Conservation (phyloP, 257 asterid genomes). For the Galeopsis tetrahit region DNA sequence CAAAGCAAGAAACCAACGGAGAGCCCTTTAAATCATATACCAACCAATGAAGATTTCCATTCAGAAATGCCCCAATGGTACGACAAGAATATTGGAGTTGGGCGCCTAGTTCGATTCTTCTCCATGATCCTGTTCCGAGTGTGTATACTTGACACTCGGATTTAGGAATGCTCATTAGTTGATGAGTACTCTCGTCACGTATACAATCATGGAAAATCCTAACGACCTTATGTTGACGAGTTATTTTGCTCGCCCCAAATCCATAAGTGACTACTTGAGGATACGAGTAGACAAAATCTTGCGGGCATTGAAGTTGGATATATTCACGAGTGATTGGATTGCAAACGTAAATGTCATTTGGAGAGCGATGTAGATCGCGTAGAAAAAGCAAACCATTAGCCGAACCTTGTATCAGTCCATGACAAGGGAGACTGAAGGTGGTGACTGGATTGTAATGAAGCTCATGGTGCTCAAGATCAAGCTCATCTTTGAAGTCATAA, state of each 20-base stretch:
- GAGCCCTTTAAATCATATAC: slow-evolving; percentile 25
- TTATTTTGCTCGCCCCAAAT: slow-evolving; percentile 43
- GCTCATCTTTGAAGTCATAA: slow-evolving; percentile 31
- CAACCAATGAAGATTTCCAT: slow-evolving; percentile 57
- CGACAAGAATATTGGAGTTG: background rate
- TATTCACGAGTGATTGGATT: slow-evolving; percentile 49
- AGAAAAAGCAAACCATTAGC: slow-evolving; percentile 39
- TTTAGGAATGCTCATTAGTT: slow-evolving; percentile 1
- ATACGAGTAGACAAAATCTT: background rate
- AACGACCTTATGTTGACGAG: slow-evolving; percentile 39
- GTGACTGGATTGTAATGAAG: slow-evolving; percentile 26
- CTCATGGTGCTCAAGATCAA: slow-evolving; percentile 26
- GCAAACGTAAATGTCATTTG: slow-evolving; percentile 32
- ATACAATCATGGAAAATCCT: slow-evolving; percentile 25
- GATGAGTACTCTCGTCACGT: background rate
- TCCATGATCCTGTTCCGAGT: slow-evolving; percentile 51
- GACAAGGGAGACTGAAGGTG: background rate
- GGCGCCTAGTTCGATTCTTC: slow-evolving; percentile 13
- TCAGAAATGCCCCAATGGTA: slow-evolving; percentile 29
- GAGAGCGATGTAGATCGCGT: background rate
- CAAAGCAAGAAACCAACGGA: slow-evolving; percentile 35
- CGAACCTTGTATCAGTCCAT: slow-evolving; percentile 1
- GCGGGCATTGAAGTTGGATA: slow-evolving; percentile 33
- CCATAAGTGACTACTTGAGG: slow-evolving; percentile 40
- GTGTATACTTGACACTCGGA: slow-evolving; percentile 46